These are phyloP conservation scores for Malassezia pachydermatis DNA, from an alignment of 1,284 basidiomycete genomes.

Conservation along the genomic window DNA sequence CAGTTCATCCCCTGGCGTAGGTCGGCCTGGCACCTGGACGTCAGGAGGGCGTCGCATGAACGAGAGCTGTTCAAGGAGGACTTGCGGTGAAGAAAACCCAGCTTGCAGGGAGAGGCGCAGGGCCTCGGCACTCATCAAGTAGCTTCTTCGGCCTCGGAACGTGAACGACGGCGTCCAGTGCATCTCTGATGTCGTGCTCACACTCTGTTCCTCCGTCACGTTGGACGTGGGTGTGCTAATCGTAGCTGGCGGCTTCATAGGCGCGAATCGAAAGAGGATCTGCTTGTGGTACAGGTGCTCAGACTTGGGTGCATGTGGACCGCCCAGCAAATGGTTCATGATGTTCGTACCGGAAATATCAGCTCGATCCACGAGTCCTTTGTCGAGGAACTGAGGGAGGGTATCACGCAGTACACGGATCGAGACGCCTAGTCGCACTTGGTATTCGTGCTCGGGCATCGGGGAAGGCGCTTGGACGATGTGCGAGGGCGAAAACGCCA, in stretches of 20 bases:
- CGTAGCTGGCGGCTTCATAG: background rate
- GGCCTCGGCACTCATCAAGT: constrained; percentile 8
- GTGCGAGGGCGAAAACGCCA: constrained; percentile 5
- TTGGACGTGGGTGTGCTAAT: too few species aligned
- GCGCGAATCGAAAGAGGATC: constrained; percentile 14
- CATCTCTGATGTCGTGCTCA: background rate
- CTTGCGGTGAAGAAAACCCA: background rate
- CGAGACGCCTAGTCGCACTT: constrained; percentile 13
- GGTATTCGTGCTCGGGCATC: constrained; percentile 17
- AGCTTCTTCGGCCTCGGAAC: constrained; percentile 8
- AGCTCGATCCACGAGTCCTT: constrained; percentile 6
- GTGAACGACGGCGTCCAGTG: constrained; percentile 9
- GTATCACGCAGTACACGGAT: constrained; percentile 14
- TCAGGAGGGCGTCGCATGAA: constrained; percentile 2
- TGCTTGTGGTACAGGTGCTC: constrained; percentile 9
- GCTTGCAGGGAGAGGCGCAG: constrained; percentile 11
- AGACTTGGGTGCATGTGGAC: background rate
- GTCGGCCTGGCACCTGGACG: background rate
- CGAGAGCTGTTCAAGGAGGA: constrained; percentile 6
- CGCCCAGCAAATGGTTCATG: background rate
- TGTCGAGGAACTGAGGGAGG: constrained; percentile 15
- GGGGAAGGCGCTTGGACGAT: background rate
- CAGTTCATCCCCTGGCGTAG: constrained; percentile 23
- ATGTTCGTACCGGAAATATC: background rate
- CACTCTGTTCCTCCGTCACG: background rate